A percentile compares a stretch with the other conserved stretches of the same genome.
phyloP scores from a whole-genome alignment of 2,329 filamentous ascomycete species.

The Allantophomopsis lycopodina region DNA sequence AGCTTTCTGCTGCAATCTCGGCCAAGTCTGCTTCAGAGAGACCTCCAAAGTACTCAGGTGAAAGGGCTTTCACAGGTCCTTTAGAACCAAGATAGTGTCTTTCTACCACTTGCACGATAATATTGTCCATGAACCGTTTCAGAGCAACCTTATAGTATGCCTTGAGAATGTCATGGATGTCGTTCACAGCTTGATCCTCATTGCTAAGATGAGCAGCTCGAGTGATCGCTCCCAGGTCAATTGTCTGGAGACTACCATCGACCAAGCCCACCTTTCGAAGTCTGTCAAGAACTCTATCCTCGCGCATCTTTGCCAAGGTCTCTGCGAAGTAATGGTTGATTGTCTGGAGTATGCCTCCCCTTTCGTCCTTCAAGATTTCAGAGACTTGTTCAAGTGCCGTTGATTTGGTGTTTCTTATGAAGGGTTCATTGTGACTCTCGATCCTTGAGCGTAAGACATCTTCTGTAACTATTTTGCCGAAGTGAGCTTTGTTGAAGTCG shows the following conservation, averaged over 20 bases:
- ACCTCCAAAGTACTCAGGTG: constrained; percentile 22
- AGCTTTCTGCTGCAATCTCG: constrained; percentile 22
- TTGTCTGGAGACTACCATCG: neutral
- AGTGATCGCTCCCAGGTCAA: neutral
- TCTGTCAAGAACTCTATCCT: neutral
- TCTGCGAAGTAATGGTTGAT: constrained; percentile 2
- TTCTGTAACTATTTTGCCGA: neutral
- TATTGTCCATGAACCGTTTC: constrained; percentile 44
- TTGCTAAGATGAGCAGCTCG: constrained; percentile 10
- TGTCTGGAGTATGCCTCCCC: constrained; percentile 1
- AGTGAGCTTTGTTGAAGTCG: neutral
- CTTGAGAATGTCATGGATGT: constrained; percentile 45
- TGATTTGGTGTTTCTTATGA: neutral
- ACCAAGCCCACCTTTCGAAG: neutral
- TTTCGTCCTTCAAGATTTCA: neutral
- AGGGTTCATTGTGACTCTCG: constrained; percentile 1
- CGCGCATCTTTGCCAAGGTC: neutral
- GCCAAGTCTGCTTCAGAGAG: constrained; percentile 45
- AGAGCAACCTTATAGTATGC: constrained; percentile 48
- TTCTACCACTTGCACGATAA: constrained; percentile 1
- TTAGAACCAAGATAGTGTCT: constrained; percentile 1
- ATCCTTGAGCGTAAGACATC: neutral
- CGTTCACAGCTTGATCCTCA: constrained; percentile 24
- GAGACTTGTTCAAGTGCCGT: constrained; percentile 1
- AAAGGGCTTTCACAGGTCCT: neutral